These are phyloP conservation scores for Dendrocalamus latiflorus DNA, from an alignment of 202 grass and related monocot genomes.

Conservation along the genomic window DNA sequence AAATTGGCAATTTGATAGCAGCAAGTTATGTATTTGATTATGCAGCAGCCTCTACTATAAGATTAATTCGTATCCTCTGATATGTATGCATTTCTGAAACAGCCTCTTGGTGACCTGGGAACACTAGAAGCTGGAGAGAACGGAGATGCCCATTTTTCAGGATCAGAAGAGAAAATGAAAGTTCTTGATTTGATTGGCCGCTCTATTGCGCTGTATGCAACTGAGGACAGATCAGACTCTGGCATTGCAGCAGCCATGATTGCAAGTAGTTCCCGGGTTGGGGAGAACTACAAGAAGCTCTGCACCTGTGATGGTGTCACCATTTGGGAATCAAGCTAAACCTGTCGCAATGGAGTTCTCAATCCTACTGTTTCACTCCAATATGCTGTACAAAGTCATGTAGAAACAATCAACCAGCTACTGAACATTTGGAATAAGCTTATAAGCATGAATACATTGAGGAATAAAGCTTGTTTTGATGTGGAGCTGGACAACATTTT, in stretches of 20 bases:
- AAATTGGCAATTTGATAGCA: not conserved
- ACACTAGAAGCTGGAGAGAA: constrained; percentile 66
- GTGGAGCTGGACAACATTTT: constrained; percentile 15
- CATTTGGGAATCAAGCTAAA: constrained; percentile 90
- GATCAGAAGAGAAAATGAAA: constrained; percentile 60
- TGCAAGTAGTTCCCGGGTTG: constrained; percentile 69
- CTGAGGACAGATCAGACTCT: constrained; percentile 58
- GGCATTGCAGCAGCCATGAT: constrained; percentile 72
- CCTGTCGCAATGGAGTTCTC: not conserved
- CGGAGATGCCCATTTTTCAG: constrained; percentile 65
- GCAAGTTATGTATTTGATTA: not conserved
- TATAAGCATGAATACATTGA: constrained; percentile 29
- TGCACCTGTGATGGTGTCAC: constrained; percentile 96
- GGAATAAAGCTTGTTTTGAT: constrained; percentile 20
- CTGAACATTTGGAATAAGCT: constrained; percentile 33
- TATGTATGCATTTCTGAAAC: not conserved
- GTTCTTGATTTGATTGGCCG: constrained; percentile 82
- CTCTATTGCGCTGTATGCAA: constrained; percentile 63
- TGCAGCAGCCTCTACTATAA: not conserved
- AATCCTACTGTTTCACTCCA: not conserved
- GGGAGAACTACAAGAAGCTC: constrained; percentile 97
- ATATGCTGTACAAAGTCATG: constrained; percentile 33
- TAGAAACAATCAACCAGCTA: constrained; percentile 32
- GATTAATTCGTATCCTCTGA: not conserved
- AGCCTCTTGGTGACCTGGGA: constrained; percentile 89